phyloP scores from a whole-genome alignment of 768 basidiomycete genomes.

The Rhodocollybia butyracea region DNA sequence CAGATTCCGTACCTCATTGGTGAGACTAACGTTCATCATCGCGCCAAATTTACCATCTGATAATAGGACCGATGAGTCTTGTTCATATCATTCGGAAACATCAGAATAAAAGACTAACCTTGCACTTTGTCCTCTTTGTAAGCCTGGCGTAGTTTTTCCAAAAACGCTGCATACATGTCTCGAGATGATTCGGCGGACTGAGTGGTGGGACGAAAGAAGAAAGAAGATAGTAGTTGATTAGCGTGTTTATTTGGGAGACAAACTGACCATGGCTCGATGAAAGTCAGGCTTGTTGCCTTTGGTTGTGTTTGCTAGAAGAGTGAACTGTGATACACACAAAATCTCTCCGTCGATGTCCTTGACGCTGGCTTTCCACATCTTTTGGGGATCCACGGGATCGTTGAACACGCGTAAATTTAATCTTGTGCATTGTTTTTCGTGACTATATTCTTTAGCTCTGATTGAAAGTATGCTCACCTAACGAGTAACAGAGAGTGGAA shows the following conservation, averaged over 20 bases:
- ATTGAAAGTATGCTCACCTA: neutral
- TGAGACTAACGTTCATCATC: slow-evolving; percentile 90
- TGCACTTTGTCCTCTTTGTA: slow-evolving; percentile 79
- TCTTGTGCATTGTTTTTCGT: no score
- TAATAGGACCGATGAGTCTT: neutral
- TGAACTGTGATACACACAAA: slow-evolving; percentile 94
- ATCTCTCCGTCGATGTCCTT: slow-evolving; percentile 89
- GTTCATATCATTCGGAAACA: neutral
- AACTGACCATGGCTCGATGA: slow-evolving; percentile 81
- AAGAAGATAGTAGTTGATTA: neutral
- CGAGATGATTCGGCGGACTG: slow-evolving; percentile 69
- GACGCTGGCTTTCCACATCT: slow-evolving; percentile 86
- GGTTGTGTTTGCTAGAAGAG: slow-evolving; percentile 79
- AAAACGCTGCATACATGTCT: slow-evolving; percentile 67
- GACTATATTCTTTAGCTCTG: neutral
- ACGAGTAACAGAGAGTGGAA: neutral
- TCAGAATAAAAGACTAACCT: slow-evolving; percentile 40
- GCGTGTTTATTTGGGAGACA: neutral
- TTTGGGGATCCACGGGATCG: slow-evolving; percentile 45
- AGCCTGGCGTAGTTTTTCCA: slow-evolving; percentile 59
- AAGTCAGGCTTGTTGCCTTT: slow-evolving; percentile 94
- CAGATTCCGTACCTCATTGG: slow-evolving; percentile 68
- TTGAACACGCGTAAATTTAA: slow-evolving; percentile 73
- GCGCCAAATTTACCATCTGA: slow-evolving; percentile 94
- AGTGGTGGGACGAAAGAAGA: neutral